Evolutionary conservation across 176 grass and related monocot genomes (phyloP), one percentile per base, ranked within the genome.

Genomic region (Neostapfia colusana): DNA sequence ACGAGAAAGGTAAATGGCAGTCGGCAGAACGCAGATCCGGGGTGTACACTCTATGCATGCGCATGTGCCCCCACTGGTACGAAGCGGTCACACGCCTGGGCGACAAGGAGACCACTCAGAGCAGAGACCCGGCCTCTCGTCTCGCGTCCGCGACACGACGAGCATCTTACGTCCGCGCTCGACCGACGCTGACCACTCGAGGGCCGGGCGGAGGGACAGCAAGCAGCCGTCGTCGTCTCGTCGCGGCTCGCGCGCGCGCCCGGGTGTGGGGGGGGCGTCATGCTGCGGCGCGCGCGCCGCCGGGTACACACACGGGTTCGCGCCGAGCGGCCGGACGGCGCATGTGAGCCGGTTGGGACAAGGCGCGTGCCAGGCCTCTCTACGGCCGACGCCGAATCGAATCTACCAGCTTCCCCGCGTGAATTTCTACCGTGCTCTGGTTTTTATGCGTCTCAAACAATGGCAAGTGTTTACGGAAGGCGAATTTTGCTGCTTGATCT

Each of bases 71-170:
- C 74, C 74, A 27, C 63, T 3, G 62, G 80, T 79, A 74, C 69
- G 69, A 56, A 12, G 4, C 80, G 56, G 62, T 79, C 75, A 79
- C 75, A 46, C 54, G 63, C 11, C 12, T 6, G 69, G 69, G 51
- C 75, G 86, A 79, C 85, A 83, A 4, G 74, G 60, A 72, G 68
- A 67, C 21, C 41, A 24, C 9, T 18, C 42, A 42, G 50, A 24
- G 39, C 72, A 63, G 55, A 11, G 44, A 2, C 11, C 37, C 42
- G 18, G 64, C 44, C 46, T 26, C 23, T 25, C 50, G 11, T 8
- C 10, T n/a, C 31, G 41, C 79, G 74, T 78, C 67, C 40, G 74
- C 58, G 9, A 51, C 44, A 59, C 58, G 73, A 83, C 68, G 53
- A 8, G 60, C 0, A 43, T 78, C 45, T 50, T 7, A 7, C 84